Evolutionary conservation across 768 basidiomycete genomes (phyloP).

Genomic region (Leccinum subgranulosum): DNA sequence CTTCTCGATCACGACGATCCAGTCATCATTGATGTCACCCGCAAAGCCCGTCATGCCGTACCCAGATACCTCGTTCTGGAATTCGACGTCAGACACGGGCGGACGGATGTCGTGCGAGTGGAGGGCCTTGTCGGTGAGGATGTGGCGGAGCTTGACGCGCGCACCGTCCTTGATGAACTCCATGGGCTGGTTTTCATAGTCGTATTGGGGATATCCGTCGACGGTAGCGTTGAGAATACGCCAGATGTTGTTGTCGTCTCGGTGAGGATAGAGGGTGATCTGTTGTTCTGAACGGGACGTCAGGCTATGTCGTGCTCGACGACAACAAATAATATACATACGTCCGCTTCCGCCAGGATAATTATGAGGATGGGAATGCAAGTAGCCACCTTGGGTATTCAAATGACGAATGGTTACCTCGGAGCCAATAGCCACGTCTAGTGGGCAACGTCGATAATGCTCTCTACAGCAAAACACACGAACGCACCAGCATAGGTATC

Average conservation of each 20-base stretch:
- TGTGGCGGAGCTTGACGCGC: conserved; percentile 80
- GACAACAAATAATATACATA: conserved; percentile 36
- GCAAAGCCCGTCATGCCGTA: conserved; percentile 85
- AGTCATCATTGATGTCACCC: conserved; percentile 93
- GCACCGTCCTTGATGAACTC: conserved; percentile 60
- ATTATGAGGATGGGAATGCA: conserved; percentile 89
- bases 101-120: conserved; percentile 96
- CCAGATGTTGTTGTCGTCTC: conserved; percentile 97
- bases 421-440: conserved; percentile 87
- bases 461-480: background rate
- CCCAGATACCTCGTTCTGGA: conserved; percentile 96
- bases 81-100: conserved; percentile 95
- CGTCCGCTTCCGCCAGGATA: conserved; percentile 92
- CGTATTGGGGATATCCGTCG: conserved; percentile 38
- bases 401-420: conserved; percentile 81
- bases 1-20: conserved; percentile 81
- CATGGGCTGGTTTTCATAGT: conserved; percentile 54
- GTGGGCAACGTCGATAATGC: background rate
- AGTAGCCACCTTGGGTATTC: conserved; percentile 98
- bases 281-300: conserved; percentile 75
- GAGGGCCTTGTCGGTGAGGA: conserved; percentile 76
- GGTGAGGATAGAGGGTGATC: conserved; percentile 97
- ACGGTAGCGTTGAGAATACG: conserved; percentile 73
- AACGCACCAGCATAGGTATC: conserved; percentile 85
- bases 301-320: background rate